phyloP scores from a whole-genome alignment of 2,329 filamentous ascomycete species.

The Zopfia rhizophila region DNA sequence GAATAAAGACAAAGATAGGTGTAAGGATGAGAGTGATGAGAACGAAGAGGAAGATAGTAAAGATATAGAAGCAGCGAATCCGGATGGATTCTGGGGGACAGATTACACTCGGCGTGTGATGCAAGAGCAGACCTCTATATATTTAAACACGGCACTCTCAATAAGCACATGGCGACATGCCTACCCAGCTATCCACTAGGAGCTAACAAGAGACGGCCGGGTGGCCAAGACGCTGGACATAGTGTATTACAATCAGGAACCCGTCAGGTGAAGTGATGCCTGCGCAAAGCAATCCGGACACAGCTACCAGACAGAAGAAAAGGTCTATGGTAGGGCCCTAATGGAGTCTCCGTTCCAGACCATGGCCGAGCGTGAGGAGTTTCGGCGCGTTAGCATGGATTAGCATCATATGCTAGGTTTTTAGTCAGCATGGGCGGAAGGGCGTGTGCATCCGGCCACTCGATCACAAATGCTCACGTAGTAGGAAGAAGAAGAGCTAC shows the following conservation, averaged over 20 bases:
- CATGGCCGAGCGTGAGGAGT: background rate
- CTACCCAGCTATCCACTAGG: constrained; percentile 4
- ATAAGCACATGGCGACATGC: constrained; percentile 3
- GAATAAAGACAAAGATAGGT: too few species aligned
- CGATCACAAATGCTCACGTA: background rate
- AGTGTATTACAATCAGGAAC: constrained; percentile 1
- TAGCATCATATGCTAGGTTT: too few species aligned
- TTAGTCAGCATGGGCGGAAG: too few species aligned
- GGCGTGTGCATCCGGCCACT: too few species aligned
- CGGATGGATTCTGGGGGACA: constrained; percentile 5
- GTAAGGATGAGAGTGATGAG: constrained; percentile 3
- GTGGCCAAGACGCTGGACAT: background rate
- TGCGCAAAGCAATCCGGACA: constrained; percentile 2
- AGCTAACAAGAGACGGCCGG: background rate
- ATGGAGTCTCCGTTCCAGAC: constrained; percentile 6
- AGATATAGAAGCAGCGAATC: background rate
- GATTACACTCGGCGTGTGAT: constrained; percentile 4
- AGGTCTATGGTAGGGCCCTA: constrained; percentile 1
- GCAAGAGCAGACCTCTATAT: background rate
- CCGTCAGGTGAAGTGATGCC: constrained; percentile 1
- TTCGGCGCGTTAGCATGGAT: constrained; percentile 2
- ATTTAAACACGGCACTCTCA: background rate
- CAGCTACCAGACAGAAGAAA: background rate
- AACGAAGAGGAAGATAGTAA: background rate
- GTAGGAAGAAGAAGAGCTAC: constrained; percentile 8